phyloP scores from a whole-genome alignment of 495 filamentous ascomycete species.

The Neurospora sp. region DNA sequence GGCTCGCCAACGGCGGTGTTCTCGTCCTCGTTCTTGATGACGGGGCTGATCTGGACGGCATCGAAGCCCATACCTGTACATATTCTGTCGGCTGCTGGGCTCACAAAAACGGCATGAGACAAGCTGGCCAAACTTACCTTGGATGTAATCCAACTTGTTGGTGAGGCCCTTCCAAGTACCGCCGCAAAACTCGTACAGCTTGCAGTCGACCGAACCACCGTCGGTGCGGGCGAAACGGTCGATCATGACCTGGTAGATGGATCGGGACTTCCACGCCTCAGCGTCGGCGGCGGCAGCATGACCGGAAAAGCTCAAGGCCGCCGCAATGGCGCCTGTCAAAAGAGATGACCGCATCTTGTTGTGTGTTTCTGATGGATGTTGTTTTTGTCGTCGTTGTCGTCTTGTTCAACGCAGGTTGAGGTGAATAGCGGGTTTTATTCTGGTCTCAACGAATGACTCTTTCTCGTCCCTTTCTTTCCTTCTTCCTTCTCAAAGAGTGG shows the following conservation, averaged over 20 bases:
- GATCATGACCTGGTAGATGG: slow-evolving; percentile 67
- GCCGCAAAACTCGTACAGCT: slow-evolving; percentile 56
- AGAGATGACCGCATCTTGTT: slow-evolving; percentile 14
- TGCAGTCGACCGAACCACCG: slow-evolving; percentile 41
- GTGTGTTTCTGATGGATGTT: not conserved
- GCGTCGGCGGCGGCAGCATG: slow-evolving; percentile 15
- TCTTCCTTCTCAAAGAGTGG: slow-evolving; percentile 13
- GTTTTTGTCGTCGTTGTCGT: not conserved
- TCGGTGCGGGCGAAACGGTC: slow-evolving; percentile 64
- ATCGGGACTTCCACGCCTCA: slow-evolving; percentile 50
- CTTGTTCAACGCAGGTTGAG: not conserved
- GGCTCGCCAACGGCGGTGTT: slow-evolving; percentile 42
- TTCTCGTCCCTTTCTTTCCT: slow-evolving; percentile 1
- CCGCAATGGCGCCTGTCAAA: slow-evolving; percentile 13
- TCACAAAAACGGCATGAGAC: not conserved
- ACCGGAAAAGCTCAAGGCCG: slow-evolving; percentile 17
- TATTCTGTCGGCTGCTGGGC: slow-evolving; percentile 12
- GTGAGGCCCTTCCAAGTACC: slow-evolving; percentile 49
- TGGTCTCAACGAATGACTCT: not conserved
- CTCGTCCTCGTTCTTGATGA: slow-evolving; percentile 50
- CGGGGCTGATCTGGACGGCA: slow-evolving; percentile 73
- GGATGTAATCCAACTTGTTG: slow-evolving; percentile 27
- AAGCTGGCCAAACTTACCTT: slow-evolving; percentile 10
- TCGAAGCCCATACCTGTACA: slow-evolving; percentile 70
- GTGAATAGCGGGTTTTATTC: not conserved